Percentiles rank a stretch among this genome's conserved stretches.
Conservation (phyloP, 1,284 basidiomycete species). For the Pseudozyma sp. region DNA sequence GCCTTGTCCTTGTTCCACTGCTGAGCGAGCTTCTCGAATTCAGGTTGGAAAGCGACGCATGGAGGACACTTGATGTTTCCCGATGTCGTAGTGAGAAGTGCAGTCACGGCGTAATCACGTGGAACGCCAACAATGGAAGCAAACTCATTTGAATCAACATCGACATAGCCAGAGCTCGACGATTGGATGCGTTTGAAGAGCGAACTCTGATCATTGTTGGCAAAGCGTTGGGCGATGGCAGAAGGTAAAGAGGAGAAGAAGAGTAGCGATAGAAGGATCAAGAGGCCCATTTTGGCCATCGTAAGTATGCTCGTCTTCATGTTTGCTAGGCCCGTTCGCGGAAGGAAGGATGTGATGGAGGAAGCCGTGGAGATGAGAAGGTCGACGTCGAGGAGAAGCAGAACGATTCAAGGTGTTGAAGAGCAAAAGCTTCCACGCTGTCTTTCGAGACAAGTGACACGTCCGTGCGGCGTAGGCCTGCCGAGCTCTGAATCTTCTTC, state of each 20-base stretch:
- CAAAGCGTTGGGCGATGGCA: slow-evolving; percentile 12
- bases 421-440: slow-evolving; percentile 20
- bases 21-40: slow-evolving; percentile 52
- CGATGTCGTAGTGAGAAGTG: slow-evolving; percentile 53
- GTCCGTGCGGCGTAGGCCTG: slow-evolving; percentile 21
- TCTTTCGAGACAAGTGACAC: not conserved
- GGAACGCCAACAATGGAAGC: slow-evolving; percentile 15
- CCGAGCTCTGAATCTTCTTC: slow-evolving; percentile 9
- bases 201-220: slow-evolving; percentile 15
- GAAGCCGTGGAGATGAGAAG: not conserved
- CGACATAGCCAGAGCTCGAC: slow-evolving; percentile 29
- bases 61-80: slow-evolving; percentile 54
- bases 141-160: slow-evolving; percentile 38
- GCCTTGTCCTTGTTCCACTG: slow-evolving; percentile 45
- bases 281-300: slow-evolving; percentile 12
- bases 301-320: slow-evolving; percentile 15
- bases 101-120: slow-evolving; percentile 49
- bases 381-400: slow-evolving; percentile 2
- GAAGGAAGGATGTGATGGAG: not conserved
- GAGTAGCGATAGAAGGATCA: slow-evolving; percentile 25
- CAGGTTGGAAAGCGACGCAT: slow-evolving; percentile 55
- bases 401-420: not conserved
- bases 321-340: not conserved
- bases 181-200: slow-evolving; percentile 37
- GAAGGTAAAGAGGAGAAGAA: slow-evolving; percentile 11